These are phyloP conservation scores for Favolaschia claudopus DNA, from an alignment of 768 basidiomycete genomes.

Conservation along the genomic window DNA sequence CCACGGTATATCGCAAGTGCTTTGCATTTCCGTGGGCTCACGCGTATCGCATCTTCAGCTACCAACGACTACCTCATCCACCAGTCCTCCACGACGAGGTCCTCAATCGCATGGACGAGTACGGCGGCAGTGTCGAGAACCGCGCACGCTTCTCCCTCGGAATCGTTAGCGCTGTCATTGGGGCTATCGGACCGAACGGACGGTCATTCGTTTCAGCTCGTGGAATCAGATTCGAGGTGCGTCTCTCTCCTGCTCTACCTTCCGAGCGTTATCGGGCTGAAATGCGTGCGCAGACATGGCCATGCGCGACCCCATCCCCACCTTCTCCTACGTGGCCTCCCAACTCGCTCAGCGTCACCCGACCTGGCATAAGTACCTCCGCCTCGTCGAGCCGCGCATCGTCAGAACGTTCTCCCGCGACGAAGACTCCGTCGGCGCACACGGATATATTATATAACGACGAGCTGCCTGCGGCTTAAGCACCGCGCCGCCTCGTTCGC, in stretches of 20 bases:
- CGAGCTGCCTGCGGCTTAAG: neutral
- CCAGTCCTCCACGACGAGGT: slow-evolving; percentile 64
- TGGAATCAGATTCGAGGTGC: slow-evolving; percentile 55
- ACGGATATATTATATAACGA: slow-evolving; percentile 12
- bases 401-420: slow-evolving; percentile 25
- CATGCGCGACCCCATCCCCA: slow-evolving; percentile 62
- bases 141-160: slow-evolving; percentile 64
- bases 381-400: slow-evolving; percentile 52
- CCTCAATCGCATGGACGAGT: slow-evolving; percentile 68
- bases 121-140: slow-evolving; percentile 71
- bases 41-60: neutral
- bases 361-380: slow-evolving; percentile 59
- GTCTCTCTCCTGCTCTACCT: slow-evolving; percentile 7
- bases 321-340: slow-evolving; percentile 58
- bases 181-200: slow-evolving; percentile 60
- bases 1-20: slow-evolving; percentile 37
- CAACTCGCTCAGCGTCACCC: slow-evolving; percentile 51
- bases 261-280: slow-evolving; percentile 23
- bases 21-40: no score
- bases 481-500: slow-evolving; percentile 2
- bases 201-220: slow-evolving; percentile 64
- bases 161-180: slow-evolving; percentile 57
- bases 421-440: neutral
- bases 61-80: slow-evolving; percentile 58
- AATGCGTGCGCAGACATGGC: slow-evolving; percentile 49